phyloP scores from a whole-genome alignment of 495 filamentous ascomycete genomes.

The Penicillium simplicissimum region DNA sequence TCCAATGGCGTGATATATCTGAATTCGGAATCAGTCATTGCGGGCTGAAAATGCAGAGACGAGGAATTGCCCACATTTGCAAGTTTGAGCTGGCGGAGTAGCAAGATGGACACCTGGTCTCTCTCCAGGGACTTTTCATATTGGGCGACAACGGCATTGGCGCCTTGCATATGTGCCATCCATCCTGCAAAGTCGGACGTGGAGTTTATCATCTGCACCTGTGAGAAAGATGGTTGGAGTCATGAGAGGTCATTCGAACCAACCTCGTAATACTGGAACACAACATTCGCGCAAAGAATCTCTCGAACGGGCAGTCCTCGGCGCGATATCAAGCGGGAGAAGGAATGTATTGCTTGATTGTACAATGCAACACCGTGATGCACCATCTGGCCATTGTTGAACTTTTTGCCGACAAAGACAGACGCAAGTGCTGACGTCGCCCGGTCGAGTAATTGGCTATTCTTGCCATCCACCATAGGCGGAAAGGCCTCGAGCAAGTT shows the following conservation, averaged over 20 bases:
- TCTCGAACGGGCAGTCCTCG: slow-evolving; percentile 13
- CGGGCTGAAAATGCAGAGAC: not conserved
- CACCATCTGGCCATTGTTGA: slow-evolving; percentile 11
- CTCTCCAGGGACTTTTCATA: slow-evolving; percentile 11
- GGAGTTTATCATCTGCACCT: slow-evolving; percentile 13
- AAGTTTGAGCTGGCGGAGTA: slow-evolving; percentile 17
- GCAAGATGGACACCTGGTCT: slow-evolving; percentile 12
- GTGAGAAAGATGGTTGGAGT: not conserved
- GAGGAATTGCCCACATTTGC: slow-evolving; percentile 12
- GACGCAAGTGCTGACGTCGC: slow-evolving; percentile 16
- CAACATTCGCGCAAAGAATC: slow-evolving; percentile 17
- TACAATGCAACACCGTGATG: slow-evolving; percentile 14
- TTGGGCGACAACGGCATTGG: slow-evolving; percentile 18
- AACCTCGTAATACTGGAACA: slow-evolving; percentile 20
- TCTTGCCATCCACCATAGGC: slow-evolving; percentile 6
- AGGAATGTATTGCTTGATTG: slow-evolving; percentile 15
- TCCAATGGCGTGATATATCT: slow-evolving; percentile 21
- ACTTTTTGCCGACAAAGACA: slow-evolving; percentile 19
- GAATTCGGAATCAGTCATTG: not conserved
- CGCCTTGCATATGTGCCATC: slow-evolving; percentile 23
- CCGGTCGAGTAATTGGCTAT: slow-evolving; percentile 19
- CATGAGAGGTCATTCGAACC: not conserved
- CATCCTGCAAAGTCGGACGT: slow-evolving; percentile 18
- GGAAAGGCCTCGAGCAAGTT: slow-evolving; percentile 19
- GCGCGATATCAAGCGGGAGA: slow-evolving; percentile 11